Conservation (phyloP, 2,329 filamentous ascomycete genomes). For the Cladosporium colombiae region DNA sequence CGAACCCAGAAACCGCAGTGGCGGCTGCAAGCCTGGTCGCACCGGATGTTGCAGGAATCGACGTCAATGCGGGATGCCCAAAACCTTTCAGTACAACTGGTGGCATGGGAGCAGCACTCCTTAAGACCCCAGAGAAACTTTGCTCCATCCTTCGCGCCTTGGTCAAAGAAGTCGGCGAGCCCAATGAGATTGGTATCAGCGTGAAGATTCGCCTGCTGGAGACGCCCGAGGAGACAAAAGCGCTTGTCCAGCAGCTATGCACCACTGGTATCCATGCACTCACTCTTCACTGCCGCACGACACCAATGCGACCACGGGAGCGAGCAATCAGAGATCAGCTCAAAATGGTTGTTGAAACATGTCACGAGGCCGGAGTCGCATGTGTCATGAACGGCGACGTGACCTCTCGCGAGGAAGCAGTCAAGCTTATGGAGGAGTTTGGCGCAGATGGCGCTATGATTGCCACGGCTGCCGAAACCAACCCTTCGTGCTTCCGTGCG, state of each 20-base stretch:
- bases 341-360: constrained; percentile 78
- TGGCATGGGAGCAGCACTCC: constrained; percentile 92
- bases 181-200: constrained; percentile 87
- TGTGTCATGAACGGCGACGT: constrained; percentile 98
- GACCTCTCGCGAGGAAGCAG: constrained; percentile 68
- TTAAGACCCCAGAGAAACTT: constrained; percentile 81
- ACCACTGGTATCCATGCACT: constrained; percentile 87
- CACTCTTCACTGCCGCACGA: constrained; percentile 93
- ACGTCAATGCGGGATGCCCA: constrained; percentile 97
- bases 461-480: constrained; percentile 86
- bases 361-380: constrained; percentile 80
- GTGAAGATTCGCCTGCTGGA: constrained; percentile 94
- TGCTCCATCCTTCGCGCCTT: constrained; percentile 80
- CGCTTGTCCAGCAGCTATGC: constrained; percentile 74
- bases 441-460: constrained; percentile 97
- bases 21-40: constrained; percentile 82
- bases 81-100: constrained; percentile 93
- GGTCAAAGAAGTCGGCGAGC: constrained; percentile 73
- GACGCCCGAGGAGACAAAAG: constrained; percentile 71
- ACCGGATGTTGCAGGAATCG: constrained; percentile 85
- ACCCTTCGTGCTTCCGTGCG: constrained; percentile 81
- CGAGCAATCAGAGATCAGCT: constrained; percentile 83
- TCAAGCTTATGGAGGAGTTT: constrained; percentile 71
- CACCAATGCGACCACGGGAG: constrained; percentile 90
- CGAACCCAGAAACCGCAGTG: constrained; percentile 79